Evolutionary conservation across 2,329 filamentous ascomycete species (phyloP).

Genomic region (Microdochium paspali): DNA sequence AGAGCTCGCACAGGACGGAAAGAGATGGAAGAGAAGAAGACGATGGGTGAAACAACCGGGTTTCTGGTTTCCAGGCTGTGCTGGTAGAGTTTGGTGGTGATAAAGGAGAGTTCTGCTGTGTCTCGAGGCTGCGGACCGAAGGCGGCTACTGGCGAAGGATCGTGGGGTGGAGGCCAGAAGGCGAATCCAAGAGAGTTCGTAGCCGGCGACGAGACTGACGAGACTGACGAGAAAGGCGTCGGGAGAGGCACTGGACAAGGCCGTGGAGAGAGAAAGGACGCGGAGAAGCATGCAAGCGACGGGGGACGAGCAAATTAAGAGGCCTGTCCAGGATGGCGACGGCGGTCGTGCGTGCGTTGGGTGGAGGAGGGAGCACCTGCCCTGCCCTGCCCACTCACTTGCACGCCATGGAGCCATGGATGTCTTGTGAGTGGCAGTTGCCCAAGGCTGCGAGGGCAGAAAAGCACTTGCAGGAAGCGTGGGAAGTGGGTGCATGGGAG

Average conservation of each 20-base stretch:
- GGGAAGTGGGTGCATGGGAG: too few species aligned
- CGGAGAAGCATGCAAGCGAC: neutral
- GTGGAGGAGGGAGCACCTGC: too few species aligned
- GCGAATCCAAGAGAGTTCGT: neutral
- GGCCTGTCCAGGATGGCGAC: neutral
- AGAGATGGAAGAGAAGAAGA: neutral
- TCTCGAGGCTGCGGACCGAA: neutral
- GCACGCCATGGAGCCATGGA: too few species aligned
- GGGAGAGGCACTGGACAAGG: neutral
- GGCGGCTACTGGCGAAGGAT: neutral
- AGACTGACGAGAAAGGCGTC: neutral
- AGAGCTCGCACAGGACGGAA: neutral
- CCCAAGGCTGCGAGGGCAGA: too few species aligned
- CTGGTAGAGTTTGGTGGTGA: conserved; percentile 1
- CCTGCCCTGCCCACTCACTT: too few species aligned
- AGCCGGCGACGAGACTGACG: neutral
- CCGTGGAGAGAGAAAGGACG: neutral
- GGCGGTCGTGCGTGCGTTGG: too few species aligned
- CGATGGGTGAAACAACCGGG: conserved; percentile 21
- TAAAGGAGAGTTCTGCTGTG: neutral
- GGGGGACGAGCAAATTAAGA: neutral
- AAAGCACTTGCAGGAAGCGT: too few species aligned
- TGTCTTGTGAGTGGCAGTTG: too few species aligned
- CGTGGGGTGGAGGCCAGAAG: neutral
- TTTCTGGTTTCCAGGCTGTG: conserved; percentile 12